These are phyloP conservation scores for Postia placenta DNA, from an alignment of 768 basidiomycete species.

Conservation along the genomic window DNA sequence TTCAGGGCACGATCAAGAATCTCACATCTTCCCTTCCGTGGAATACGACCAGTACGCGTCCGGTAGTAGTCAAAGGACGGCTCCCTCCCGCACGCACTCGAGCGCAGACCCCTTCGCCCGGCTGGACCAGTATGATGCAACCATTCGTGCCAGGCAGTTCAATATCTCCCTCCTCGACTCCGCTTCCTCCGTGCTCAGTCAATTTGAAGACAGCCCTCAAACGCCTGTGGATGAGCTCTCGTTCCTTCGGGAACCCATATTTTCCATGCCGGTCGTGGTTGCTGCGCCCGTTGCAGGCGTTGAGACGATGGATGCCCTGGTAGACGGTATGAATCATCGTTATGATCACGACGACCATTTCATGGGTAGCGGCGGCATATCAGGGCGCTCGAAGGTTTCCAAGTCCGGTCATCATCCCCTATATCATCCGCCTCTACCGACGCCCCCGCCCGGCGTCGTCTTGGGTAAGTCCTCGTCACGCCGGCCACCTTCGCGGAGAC, in stretches of 20 bases:
- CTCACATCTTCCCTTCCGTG: conserved; percentile 12
- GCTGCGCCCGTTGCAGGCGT: conserved; percentile 75
- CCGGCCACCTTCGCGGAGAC: conserved; percentile 23
- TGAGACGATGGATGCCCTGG: conserved; percentile 83
- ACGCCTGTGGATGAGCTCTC: conserved; percentile 56
- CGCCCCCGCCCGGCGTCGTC: conserved; percentile 73
- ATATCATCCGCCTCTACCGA: conserved; percentile 79
- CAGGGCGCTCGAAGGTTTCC: conserved; percentile 46
- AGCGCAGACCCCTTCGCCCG: conserved; percentile 3
- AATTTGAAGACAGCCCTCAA: conserved; percentile 67
- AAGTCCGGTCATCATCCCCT: conserved; percentile 66
- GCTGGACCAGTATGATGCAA: conserved; percentile 5
- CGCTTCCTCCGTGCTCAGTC: conserved; percentile 55
- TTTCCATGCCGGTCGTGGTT: conserved; percentile 48
- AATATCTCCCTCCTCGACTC: conserved; percentile 47
- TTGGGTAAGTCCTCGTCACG: conserved; percentile 41
- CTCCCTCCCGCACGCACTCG: conserved; percentile 10
- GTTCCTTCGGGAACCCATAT: conserved; percentile 21
- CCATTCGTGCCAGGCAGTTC: conserved; percentile 9
- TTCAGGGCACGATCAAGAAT: conserved; percentile 2
- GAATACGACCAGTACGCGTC: background rate
- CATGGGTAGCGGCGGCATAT: conserved; percentile 30
- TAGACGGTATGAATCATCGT: conserved; percentile 76
- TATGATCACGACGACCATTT: conserved; percentile 49
- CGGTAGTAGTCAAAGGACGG: conserved; percentile 1